Base-by-base conservation (phyloP, 1,284 basidiomycete genomes). In the Anthracocystis panici-leucophaei region DNA sequence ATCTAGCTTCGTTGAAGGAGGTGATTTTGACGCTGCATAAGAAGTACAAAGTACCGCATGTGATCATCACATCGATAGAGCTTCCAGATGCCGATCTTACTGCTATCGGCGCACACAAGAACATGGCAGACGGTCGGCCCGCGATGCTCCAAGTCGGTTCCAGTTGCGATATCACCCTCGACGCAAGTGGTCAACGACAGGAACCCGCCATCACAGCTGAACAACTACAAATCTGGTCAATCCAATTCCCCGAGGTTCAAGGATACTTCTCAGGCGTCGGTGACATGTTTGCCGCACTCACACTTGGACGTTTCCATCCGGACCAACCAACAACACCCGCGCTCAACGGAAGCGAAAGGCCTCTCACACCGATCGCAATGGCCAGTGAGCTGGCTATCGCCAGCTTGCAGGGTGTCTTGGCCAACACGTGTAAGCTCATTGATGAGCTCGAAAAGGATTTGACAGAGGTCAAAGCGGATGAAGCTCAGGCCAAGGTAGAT, bases 191-290 rank as follows among this genome's bases (percentile, higher is more conserved):
- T 5, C 59, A 69, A 20, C 40, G 66, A 29, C n/a, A 55, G 25
- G 58, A 45, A 14, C 66, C 66, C 2, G 35, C 8, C 1, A 3
- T 69, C 6, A 8, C 38, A 5, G 38, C 38, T 10, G 25, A 49
- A 2, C 42, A 60, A 12, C 65, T 78, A 9, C 21, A 55, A 18
- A 76, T 81, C 5, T 84, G 87, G 88, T 95, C 20, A 89, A 92
- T 85, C 90, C 91, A 0, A 90, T 90, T 98, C 11, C 92, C 93
- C 0, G 90, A 92, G 45, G 89, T 97, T 27, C 90, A 92, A 21
- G 94, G 94, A 10, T 97, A 97, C 87, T 99, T 96, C 85, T 93
- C 93, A 11, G 97, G 96, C 27, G 95, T 97, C 3, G 97, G 96
- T 14, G 96, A 99, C 84, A 90, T 98, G 57, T 99, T 99, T 87